phyloP scores from a whole-genome alignment of 805 yeast genomes.

The Starmera pachycereana region DNA sequence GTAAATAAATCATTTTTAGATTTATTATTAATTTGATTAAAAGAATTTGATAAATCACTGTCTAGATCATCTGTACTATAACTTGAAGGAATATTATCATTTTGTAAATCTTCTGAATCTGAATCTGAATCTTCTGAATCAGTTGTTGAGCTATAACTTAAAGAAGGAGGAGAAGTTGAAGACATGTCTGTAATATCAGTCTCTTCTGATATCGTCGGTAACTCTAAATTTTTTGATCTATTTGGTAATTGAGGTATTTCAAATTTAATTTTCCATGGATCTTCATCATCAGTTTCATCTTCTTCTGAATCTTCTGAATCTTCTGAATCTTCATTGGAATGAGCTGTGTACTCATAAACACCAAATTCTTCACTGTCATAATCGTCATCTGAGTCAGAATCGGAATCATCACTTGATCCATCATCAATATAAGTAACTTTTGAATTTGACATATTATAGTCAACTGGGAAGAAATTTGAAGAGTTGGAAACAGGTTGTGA shows the following conservation, averaged over 20 bases:
- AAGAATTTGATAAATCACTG: no score
- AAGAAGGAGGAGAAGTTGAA: not conserved
- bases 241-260: not conserved
- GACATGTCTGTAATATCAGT: not conserved
- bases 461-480: not conserved
- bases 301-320: constrained; percentile 2
- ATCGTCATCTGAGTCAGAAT: constrained; percentile 17
- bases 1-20: no score
- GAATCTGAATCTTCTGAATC: not conserved
- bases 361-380: not conserved
- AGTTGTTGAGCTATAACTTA: not conserved
- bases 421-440: not conserved
- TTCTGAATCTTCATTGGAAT: constrained; percentile 4
- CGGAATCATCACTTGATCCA: constrained; percentile 19
- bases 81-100: not conserved
- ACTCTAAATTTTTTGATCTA: not conserved
- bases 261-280: not conserved
- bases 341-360: not conserved
- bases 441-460: no score
- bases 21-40: no score
- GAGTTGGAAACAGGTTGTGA: not conserved
- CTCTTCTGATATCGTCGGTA: not conserved
- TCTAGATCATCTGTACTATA: no score
- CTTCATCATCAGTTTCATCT: constrained; percentile 1
- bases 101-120: not conserved